Evolutionary conservation across 345 rosid species (phyloP).

Genomic region (Toxicodendron radicans): DNA sequence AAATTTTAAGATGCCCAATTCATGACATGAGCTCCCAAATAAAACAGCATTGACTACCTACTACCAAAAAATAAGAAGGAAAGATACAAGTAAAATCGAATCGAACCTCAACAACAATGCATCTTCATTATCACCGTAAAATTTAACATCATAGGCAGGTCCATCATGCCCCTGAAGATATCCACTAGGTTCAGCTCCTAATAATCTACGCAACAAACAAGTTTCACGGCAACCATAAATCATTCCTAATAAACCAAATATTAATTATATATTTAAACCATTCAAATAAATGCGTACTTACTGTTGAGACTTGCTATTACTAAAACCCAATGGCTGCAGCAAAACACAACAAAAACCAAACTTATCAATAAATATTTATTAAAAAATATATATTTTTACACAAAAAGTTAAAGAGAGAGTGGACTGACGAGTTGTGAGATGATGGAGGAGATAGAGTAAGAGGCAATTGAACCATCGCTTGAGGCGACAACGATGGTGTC

Average conservation of each 20-base stretch:
- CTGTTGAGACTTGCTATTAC: constrained; percentile 36
- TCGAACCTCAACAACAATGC: constrained; percentile 73
- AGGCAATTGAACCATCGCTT: constrained; percentile 81
- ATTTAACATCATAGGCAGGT: constrained; percentile 90
- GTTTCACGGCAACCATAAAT: background rate
- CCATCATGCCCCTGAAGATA: constrained; percentile 78
- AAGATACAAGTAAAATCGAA: background rate
- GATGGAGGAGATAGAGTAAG: constrained; percentile 70
- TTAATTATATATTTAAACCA: background rate
- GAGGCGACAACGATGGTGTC: constrained; percentile 64
- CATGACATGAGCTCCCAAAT: too few relatives aligned
- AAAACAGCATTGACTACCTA: too few relatives aligned
- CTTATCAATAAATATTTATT: background rate
- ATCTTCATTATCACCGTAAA: constrained; percentile 69
- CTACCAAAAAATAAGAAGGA: background rate
- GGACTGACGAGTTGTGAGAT: constrained; percentile 49
- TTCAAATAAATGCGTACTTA: constrained; percentile 27
- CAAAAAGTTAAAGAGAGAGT: background rate
- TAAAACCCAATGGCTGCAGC: constrained; percentile 44
- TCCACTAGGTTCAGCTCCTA: constrained; percentile 59
- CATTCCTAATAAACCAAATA: background rate
- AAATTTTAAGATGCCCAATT: too few relatives aligned
- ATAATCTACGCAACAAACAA: constrained; percentile 28
- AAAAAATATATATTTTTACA: background rate
- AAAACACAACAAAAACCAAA: constrained; percentile 1